Evolutionary conservation across 441 rosid species (phyloP).

Genomic region (Gossypium davidsonii): DNA sequence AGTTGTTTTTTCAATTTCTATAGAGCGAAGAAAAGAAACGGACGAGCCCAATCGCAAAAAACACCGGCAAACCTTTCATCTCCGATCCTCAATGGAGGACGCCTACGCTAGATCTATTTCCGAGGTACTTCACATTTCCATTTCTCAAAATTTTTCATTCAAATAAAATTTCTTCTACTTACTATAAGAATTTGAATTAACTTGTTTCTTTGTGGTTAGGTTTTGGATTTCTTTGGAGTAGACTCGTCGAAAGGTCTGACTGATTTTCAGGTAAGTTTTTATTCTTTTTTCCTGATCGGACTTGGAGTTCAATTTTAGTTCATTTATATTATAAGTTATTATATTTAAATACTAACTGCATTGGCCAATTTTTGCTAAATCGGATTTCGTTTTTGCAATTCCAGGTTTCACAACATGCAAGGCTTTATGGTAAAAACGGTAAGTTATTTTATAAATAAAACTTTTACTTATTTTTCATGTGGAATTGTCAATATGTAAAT

Average conservation of each 20-base stretch:
- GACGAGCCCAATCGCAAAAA: background rate
- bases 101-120: constrained; percentile 88
- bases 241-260: constrained; percentile 70
- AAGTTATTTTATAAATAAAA: constrained; percentile 13
- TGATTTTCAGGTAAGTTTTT: constrained; percentile 70
- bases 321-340: background rate
- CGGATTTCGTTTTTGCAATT: constrained; percentile 10
- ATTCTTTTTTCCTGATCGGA: background rate
- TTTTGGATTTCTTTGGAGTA: constrained; percentile 75
- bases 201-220: constrained; percentile 36
- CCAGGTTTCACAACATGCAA: constrained; percentile 75
- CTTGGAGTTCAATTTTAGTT: background rate
- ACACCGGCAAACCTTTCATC: constrained; percentile 2
- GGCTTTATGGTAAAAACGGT: constrained; percentile 77
- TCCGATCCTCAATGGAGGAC: constrained; percentile 60
- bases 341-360: background rate
- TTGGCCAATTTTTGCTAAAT: background rate
- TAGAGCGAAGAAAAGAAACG: background rate
- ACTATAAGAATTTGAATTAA: background rate
- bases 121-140: constrained; percentile 53
- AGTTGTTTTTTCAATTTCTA: background rate
- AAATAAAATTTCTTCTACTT: background rate
- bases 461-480: background rate
- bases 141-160: constrained; percentile 6
- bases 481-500: background rate